These are phyloP conservation scores for Daldinia grandis DNA, from an alignment of 495 filamentous ascomycete genomes.

Conservation along the genomic window DNA sequence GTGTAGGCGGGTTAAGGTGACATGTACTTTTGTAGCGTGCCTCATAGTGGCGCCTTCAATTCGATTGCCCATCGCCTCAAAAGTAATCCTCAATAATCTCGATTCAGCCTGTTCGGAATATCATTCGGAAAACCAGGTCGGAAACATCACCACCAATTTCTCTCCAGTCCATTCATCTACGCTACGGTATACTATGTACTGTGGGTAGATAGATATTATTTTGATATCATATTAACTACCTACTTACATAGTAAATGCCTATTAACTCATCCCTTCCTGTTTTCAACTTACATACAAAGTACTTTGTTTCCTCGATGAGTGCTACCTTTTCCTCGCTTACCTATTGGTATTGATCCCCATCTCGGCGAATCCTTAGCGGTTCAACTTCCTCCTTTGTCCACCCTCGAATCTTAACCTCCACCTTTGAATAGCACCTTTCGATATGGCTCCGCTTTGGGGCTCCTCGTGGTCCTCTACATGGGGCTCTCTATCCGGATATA, in stretches of 20 bases:
- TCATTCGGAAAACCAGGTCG: background rate
- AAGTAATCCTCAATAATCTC: background rate
- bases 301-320: constrained; percentile 21
- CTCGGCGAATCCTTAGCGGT: constrained; percentile 28
- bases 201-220: background rate
- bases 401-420: background rate
- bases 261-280: background rate
- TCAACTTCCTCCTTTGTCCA: constrained; percentile 25
- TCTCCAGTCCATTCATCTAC: background rate
- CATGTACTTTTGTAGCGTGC: background rate
- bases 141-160: background rate
- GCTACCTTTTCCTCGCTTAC: constrained; percentile 25
- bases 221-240: background rate
- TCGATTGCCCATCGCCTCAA: background rate
- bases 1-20: background rate
- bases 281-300: background rate
- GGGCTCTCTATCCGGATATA: constrained; percentile 41
- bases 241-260: constrained; percentile 2
- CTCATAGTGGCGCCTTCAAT: background rate
- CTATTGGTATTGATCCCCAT: constrained; percentile 30
- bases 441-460: constrained; percentile 46
- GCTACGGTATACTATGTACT: background rate
- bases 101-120: background rate
- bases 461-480: constrained; percentile 44
- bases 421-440: background rate